Conservation (phyloP, 2,329 filamentous ascomycete genomes). For the Aspergillus candidus region DNA sequence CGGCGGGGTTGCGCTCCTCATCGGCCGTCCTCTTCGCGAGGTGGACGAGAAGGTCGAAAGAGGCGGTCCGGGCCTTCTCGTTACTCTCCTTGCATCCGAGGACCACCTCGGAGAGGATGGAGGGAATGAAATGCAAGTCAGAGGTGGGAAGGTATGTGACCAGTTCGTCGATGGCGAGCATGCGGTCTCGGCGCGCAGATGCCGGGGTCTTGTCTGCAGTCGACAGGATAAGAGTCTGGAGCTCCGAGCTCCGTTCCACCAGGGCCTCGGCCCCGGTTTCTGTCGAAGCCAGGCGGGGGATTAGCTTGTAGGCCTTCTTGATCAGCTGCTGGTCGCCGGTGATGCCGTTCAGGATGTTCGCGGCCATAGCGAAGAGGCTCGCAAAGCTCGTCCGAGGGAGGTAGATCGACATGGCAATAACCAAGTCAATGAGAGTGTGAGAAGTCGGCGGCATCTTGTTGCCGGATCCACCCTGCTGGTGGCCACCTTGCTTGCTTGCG, state of each 20-base stretch:
- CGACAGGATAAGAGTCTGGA: slow-evolving; percentile 73
- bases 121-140: slow-evolving; percentile 87
- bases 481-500: slow-evolving; percentile 52
- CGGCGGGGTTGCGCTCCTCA: slow-evolving; percentile 47
- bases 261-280: slow-evolving; percentile 71
- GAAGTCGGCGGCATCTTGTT: slow-evolving; percentile 83
- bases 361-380: slow-evolving; percentile 78
- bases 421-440: slow-evolving; percentile 91
- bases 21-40: slow-evolving; percentile 79
- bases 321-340: slow-evolving; percentile 76
- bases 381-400: slow-evolving; percentile 80
- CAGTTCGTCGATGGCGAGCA: slow-evolving; percentile 74
- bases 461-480: slow-evolving; percentile 58
- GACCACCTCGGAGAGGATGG: slow-evolving; percentile 86
- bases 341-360: slow-evolving; percentile 68
- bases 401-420: slow-evolving; percentile 94
- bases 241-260: slow-evolving; percentile 64
- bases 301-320: slow-evolving; percentile 98
- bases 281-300: slow-evolving; percentile 81
- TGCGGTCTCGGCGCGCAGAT: slow-evolving; percentile 77
- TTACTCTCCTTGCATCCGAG: slow-evolving; percentile 97
- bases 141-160: slow-evolving; percentile 69
- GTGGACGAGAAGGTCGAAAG: slow-evolving; percentile 82
- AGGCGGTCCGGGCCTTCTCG: slow-evolving; percentile 81
- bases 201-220: slow-evolving; percentile 80